phyloP scores from a whole-genome alignment of 1,284 basidiomycete species.

The Pisolithus thermaeus region DNA sequence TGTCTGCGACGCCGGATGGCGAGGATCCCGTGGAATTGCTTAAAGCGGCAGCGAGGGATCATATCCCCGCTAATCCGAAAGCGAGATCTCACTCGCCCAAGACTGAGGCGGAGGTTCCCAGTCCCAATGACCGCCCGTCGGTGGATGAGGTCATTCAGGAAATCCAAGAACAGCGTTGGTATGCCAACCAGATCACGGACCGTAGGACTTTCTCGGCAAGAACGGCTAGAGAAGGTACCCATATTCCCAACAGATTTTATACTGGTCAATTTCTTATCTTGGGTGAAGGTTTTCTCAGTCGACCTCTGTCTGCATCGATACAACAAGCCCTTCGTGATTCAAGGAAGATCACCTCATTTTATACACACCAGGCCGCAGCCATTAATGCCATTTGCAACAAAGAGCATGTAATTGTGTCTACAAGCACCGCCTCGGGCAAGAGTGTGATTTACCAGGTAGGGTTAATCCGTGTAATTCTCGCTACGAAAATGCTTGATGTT shows the following conservation, averaged over 20 bases:
- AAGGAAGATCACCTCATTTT: slow-evolving; percentile 63
- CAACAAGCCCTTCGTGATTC: slow-evolving; percentile 54
- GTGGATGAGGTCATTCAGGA: slow-evolving; percentile 57
- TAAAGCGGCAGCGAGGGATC: slow-evolving; percentile 59
- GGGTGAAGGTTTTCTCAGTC: slow-evolving; percentile 43
- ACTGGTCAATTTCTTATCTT: neutral
- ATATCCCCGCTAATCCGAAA: slow-evolving; percentile 65
- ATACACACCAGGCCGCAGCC: slow-evolving; percentile 76
- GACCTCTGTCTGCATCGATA: slow-evolving; percentile 55
- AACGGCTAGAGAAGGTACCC: slow-evolving; percentile 45
- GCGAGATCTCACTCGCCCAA: neutral
- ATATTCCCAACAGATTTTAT: neutral
- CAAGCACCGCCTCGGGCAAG: slow-evolving; percentile 88
- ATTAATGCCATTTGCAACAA: slow-evolving; percentile 61
- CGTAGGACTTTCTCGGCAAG: slow-evolving; percentile 49
- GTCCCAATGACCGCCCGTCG: slow-evolving; percentile 48
- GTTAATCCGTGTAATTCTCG: neutral
- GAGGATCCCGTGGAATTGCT: slow-evolving; percentile 63
- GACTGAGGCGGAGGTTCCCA: slow-evolving; percentile 32
- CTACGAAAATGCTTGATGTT: slow-evolving; percentile 1
- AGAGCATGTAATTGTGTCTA: slow-evolving; percentile 82
- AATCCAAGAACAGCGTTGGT: slow-evolving; percentile 55
- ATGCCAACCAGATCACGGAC: slow-evolving; percentile 62
- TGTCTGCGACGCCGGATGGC: slow-evolving; percentile 46
- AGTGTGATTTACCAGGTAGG: slow-evolving; percentile 82